Percentiles rank a stretch among this genome's conserved stretches.
Conservation (phyloP, 345 rosid genomes). For the Eucalyptus marginata region DNA sequence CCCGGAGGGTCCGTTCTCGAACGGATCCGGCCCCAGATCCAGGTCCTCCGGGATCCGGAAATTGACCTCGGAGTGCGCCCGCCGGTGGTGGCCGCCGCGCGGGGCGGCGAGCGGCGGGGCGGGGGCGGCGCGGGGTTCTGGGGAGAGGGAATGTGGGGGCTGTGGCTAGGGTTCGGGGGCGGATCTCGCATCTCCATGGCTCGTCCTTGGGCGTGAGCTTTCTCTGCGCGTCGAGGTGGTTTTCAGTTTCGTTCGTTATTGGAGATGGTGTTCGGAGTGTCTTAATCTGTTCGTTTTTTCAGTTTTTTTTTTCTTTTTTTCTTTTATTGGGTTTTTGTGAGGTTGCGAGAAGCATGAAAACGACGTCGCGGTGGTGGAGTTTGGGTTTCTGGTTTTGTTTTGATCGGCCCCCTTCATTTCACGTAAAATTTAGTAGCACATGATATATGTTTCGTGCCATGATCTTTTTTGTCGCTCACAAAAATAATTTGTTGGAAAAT, state of each 20-base stretch:
- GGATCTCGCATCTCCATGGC: background rate
- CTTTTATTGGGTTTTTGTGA: background rate
- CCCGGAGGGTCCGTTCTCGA: constrained; percentile 14
- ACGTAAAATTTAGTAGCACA: background rate
- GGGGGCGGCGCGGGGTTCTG: background rate
- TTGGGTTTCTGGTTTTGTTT: background rate
- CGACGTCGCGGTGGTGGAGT: background rate
- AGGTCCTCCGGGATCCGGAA: constrained; percentile 79
- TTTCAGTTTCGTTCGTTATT: background rate
- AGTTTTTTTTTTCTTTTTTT: background rate
- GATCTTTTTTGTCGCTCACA: background rate
- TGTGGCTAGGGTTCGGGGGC: background rate
- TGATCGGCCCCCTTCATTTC: background rate
- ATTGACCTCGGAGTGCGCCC: constrained; percentile 83
- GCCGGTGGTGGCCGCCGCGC: constrained; percentile 52
- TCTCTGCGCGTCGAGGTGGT: background rate
- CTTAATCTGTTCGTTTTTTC: background rate
- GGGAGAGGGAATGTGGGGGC: background rate
- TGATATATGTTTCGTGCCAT: background rate
- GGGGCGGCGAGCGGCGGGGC: background rate
- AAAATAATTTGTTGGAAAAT: background rate
- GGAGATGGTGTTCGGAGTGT: background rate
- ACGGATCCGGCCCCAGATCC: constrained; percentile 57
- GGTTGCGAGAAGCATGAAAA: background rate
- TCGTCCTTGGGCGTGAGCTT: background rate